Conservation (phyloP, 1,284 basidiomycete genomes). For the Apiotrichum siamense region DNA sequence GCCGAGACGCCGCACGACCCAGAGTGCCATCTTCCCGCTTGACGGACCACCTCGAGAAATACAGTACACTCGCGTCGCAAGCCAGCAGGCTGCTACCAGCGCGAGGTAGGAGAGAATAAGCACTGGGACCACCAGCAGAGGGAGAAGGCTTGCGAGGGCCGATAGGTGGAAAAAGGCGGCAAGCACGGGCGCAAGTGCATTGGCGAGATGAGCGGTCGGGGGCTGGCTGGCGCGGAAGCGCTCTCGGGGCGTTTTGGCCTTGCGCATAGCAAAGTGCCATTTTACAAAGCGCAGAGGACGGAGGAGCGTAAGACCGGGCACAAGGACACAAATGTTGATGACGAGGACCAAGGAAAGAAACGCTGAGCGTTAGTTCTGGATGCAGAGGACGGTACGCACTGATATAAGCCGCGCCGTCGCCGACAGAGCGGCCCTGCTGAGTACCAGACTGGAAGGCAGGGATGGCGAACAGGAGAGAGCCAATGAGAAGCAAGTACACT, state of each 20-base stretch:
- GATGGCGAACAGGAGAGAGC: constrained; percentile 61
- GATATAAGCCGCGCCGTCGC: constrained; percentile 66
- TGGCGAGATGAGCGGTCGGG: constrained; percentile 61
- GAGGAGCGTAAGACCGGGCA: constrained; percentile 63
- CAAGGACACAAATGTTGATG: constrained; percentile 61
- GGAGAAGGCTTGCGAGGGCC: constrained; percentile 65
- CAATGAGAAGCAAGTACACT: constrained; percentile 61
- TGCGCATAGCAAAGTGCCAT: constrained; percentile 54
- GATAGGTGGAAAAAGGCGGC: constrained; percentile 64
- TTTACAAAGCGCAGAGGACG: constrained; percentile 60
- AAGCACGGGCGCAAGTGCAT: constrained; percentile 60
- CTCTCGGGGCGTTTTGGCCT: constrained; percentile 65
- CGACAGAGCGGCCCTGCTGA: constrained; percentile 52
- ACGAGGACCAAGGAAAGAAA: constrained; percentile 56
- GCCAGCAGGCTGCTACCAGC: constrained; percentile 65
- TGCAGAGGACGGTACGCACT: constrained; percentile 48
- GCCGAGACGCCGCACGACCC: constrained; percentile 61
- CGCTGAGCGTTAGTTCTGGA: constrained; percentile 15
- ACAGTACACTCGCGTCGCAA: constrained; percentile 66
- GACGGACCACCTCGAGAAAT: constrained; percentile 60
- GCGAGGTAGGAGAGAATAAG: constrained; percentile 61
- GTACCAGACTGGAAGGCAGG: constrained; percentile 53
- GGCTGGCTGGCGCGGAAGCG: constrained; percentile 67
- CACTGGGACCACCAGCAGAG: constrained; percentile 65
- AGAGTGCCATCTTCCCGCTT: constrained; percentile 64